Evolutionary conservation across 1,284 basidiomycete species (phyloP).

Genomic region (Athelia sp.): DNA sequence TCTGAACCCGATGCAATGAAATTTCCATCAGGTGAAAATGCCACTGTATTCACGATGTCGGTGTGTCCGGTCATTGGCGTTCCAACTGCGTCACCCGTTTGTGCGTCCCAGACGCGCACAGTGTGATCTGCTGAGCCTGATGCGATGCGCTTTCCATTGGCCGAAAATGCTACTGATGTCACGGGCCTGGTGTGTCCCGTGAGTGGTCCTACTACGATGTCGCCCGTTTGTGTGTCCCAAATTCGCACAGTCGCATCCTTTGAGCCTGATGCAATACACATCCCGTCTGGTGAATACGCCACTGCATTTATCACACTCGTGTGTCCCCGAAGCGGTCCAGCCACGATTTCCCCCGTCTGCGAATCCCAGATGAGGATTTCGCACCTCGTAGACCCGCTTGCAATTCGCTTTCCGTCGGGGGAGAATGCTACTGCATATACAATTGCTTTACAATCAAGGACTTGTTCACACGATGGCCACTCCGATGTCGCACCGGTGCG

Average conservation of each 20-base stretch:
- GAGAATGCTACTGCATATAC: not conserved
- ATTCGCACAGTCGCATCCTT: not conserved
- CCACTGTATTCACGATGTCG: not conserved
- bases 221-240: not conserved
- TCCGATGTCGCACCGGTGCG: not conserved
- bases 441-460: not conserved
- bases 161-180: not conserved
- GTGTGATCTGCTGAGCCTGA: not conserved
- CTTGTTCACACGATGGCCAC: not conserved
- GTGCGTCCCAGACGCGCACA: not conserved
- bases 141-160: not conserved
- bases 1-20: not conserved
- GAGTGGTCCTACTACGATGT: not conserved
- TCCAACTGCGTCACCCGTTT: not conserved
- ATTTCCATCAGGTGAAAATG: not conserved
- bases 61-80: conserved; percentile 4
- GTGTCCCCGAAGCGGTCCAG: not conserved
- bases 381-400: not conserved
- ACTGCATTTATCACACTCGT: not conserved
- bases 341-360: not conserved
- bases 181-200: too few species aligned
- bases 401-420: not conserved
- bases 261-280: not conserved
- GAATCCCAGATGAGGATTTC: not conserved
- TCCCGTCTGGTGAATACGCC: not conserved